These are phyloP conservation scores for Arthrinium phaeospermum DNA, from an alignment of 2,329 filamentous ascomycete genomes.

Conservation along the genomic window DNA sequence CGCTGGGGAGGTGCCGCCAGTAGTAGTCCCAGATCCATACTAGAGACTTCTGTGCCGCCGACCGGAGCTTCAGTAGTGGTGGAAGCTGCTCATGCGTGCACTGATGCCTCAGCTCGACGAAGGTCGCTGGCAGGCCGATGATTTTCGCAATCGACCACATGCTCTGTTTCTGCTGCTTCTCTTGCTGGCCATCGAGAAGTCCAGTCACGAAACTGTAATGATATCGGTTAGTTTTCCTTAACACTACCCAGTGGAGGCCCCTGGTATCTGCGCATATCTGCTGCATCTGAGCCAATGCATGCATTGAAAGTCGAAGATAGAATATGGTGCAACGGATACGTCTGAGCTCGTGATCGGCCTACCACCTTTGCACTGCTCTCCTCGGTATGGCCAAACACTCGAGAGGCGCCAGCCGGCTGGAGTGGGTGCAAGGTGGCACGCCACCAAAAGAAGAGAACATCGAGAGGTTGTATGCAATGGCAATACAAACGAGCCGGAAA, in stretches of 20 bases:
- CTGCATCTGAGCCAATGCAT: not conserved
- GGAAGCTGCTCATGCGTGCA: slow-evolving; percentile 90
- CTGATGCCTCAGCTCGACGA: slow-evolving; percentile 89
- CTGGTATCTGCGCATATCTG: not conserved
- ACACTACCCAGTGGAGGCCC: not conserved
- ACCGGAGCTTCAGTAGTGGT: slow-evolving; percentile 73
- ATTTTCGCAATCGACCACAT: slow-evolving; percentile 76
- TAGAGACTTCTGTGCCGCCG: slow-evolving; percentile 72
- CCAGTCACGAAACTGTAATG: slow-evolving; percentile 75
- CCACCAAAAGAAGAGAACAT: not conserved
- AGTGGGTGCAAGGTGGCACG: not conserved
- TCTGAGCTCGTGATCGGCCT: not conserved
- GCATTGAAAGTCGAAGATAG: not conserved
- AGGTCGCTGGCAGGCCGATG: slow-evolving; percentile 74
- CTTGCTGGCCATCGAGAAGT: slow-evolving; percentile 75
- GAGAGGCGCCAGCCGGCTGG: not conserved
- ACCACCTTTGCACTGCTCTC: too few species aligned
- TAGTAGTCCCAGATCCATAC: slow-evolving; percentile 91
- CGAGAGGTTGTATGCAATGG: not conserved
- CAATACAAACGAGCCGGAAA: not conserved
- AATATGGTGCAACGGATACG: not conserved
- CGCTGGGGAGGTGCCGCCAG: slow-evolving; percentile 63
- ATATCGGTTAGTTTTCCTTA: slow-evolving; percentile 1
- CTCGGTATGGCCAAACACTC: not conserved
- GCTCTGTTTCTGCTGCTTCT: slow-evolving; percentile 69